These are phyloP conservation scores for Ajuga chamaepitys DNA, from an alignment of 257 asterid genomes.

Conservation along the genomic window DNA sequence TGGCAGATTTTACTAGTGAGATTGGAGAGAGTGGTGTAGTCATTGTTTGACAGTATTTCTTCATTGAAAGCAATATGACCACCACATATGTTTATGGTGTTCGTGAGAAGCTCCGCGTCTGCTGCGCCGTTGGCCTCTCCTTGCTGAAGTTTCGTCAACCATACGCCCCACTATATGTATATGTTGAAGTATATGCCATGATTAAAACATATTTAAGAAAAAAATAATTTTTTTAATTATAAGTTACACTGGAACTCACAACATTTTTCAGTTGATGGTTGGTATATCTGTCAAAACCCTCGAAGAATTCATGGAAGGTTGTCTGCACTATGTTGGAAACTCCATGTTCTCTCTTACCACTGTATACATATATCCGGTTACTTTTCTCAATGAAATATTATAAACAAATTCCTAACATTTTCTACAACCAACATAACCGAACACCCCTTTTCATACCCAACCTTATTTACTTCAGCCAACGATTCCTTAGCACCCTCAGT, in stretches of 20 bases:
- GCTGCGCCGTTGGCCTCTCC: conserved; percentile 9
- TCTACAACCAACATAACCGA: no score
- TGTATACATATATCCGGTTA: no score
- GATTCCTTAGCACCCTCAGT: no score
- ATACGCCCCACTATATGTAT: conserved; percentile 31
- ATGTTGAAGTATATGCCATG: neutral
- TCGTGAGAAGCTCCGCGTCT: conserved; percentile 33
- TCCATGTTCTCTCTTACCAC: neutral
- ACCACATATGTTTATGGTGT: conserved; percentile 29
- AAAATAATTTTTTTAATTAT: neutral
- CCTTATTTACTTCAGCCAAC: no score
- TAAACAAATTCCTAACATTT: no score
- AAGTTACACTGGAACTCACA: conserved; percentile 14
- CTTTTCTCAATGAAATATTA: no score
- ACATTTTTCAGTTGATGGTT: conserved; percentile 8
- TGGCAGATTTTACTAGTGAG: conserved; percentile 32
- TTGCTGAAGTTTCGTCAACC: conserved; percentile 26
- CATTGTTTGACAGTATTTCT: conserved; percentile 18
- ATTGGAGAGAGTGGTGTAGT: conserved; percentile 27
- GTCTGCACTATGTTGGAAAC: neutral
- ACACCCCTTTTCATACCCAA: no score
- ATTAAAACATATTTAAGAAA: no score
- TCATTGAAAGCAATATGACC: conserved; percentile 13
- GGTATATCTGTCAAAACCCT: conserved; percentile 17
- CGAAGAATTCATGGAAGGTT: conserved; percentile 13